A percentile compares a stretch with the other conserved stretches of the same genome.
Evolutionary conservation across 179 eudicot species (phyloP).

Genomic region (Silene noctiflora): DNA sequence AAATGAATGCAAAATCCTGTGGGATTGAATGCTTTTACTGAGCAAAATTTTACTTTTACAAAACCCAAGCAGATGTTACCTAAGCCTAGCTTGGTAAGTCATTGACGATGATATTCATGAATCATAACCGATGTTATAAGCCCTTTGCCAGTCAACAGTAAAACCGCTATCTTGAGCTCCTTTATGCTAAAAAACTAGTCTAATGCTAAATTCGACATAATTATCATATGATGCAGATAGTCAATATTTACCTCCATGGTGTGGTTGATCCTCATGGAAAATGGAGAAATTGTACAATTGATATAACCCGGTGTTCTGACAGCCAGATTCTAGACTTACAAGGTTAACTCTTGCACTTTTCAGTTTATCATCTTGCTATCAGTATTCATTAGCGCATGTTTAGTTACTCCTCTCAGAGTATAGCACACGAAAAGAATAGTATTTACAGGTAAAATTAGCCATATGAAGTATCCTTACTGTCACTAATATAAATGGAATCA

Average conservation of each 20-base stretch:
- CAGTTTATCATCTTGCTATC: neutral
- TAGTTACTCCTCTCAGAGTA: no score
- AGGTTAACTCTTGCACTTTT: slow-evolving; percentile 16
- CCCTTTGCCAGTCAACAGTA: no score
- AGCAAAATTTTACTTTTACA: no score
- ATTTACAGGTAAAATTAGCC: neutral
- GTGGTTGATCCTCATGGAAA: slow-evolving; percentile 40
- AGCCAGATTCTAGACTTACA: slow-evolving; percentile 38
- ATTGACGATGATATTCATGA: no score
- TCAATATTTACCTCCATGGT: slow-evolving; percentile 35
- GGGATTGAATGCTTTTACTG: no score
- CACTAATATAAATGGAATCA: no score
- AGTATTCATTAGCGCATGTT: no score
- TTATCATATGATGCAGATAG: slow-evolving; percentile 27
- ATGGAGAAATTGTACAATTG: slow-evolving; percentile 36
- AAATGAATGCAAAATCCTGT: no score
- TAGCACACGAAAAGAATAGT: neutral
- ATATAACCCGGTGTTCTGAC: slow-evolving; percentile 36
- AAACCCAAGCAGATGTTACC: no score
- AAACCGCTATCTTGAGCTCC: neutral
- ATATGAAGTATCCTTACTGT: neutral
- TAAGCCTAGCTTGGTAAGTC: no score
- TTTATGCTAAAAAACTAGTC: neutral
- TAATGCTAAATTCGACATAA: neutral
- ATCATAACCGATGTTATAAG: no score